Percentiles rank a stretch among this genome's conserved stretches.
phyloP scores from a whole-genome alignment of 306 rosid species.

The Castanea crenata region DNA sequence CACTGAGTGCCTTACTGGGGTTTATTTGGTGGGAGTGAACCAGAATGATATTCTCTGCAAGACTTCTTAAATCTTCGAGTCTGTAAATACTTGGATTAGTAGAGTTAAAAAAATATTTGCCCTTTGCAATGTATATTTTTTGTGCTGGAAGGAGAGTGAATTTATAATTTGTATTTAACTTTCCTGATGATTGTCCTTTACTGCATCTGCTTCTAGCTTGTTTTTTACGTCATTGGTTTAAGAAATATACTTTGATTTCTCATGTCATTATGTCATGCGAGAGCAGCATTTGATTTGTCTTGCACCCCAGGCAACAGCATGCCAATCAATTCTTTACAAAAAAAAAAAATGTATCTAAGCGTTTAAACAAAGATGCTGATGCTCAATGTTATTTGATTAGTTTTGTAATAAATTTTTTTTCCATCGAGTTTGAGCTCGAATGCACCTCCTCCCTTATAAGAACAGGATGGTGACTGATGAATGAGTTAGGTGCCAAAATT shows the following conservation, averaged over 20 bases:
- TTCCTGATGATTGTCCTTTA: background rate
- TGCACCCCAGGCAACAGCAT: background rate
- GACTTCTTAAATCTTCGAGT: background rate
- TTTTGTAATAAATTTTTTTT: too few relatives aligned
- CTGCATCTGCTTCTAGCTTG: background rate
- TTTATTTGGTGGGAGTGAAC: background rate
- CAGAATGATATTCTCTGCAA: background rate
- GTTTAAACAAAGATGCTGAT: background rate
- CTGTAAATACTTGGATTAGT: background rate
- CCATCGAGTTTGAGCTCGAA: too few relatives aligned
- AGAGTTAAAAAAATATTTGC: background rate
- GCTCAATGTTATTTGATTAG: background rate
- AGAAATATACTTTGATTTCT: background rate
- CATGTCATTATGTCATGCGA: background rate
- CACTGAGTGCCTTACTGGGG: background rate
- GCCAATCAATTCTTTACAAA: background rate
- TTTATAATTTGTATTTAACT: background rate
- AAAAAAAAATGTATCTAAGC: background rate
- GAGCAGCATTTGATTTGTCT: background rate
- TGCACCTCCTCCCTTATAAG: too few relatives aligned
- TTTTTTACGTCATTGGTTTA: background rate
- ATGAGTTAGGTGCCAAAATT: too few relatives aligned
- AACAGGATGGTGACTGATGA: too few relatives aligned
- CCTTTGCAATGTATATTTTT: background rate
- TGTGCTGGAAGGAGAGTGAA: background rate